A percentile compares a stretch with the other conserved stretches of the same genome.
phyloP scores from a whole-genome alignment of 202 grass and related monocot species.

The Zizania palustris region DNA sequence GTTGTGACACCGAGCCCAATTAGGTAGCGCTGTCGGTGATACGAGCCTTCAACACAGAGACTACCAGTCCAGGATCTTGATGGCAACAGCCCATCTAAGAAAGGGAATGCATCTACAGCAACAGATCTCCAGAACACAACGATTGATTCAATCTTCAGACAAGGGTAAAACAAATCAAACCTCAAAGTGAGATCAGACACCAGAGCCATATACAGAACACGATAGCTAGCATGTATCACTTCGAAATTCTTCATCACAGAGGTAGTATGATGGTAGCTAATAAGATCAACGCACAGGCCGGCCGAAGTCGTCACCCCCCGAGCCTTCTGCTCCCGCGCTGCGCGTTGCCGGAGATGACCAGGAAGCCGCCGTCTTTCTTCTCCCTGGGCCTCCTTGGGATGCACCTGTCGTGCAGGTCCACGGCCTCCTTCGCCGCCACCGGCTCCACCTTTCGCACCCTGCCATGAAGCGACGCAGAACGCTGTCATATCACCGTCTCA shows the following conservation, averaged over 20 bases:
- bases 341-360: constrained; percentile 43
- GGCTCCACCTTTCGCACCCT: constrained; percentile 66
- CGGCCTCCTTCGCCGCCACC: constrained; percentile 44
- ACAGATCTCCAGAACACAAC: neutral
- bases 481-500: constrained; percentile 11
- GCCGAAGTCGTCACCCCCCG: constrained; percentile 3
- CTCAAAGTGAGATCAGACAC: neutral
- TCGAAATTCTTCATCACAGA: neutral
- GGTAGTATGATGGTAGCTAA: neutral
- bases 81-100: too few species aligned
- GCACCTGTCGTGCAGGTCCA: constrained; percentile 64
- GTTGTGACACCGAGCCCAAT: neutral
- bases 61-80: neutral
- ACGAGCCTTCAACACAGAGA: neutral
- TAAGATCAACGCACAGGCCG: neutral
- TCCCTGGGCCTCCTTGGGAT: constrained; percentile 67
- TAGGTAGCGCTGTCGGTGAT: neutral
- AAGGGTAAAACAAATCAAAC: neutral
- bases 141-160: too few species aligned
- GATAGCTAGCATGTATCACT: neutral
- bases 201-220: neutral
- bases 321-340: constrained; percentile 46
- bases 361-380: constrained; percentile 56
- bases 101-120: neutral
- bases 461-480: constrained; percentile 27